Percentiles rank a stretch among this genome's conserved stretches.
Conservation (phyloP, 805 yeast species). For the Candida maesae region DNA sequence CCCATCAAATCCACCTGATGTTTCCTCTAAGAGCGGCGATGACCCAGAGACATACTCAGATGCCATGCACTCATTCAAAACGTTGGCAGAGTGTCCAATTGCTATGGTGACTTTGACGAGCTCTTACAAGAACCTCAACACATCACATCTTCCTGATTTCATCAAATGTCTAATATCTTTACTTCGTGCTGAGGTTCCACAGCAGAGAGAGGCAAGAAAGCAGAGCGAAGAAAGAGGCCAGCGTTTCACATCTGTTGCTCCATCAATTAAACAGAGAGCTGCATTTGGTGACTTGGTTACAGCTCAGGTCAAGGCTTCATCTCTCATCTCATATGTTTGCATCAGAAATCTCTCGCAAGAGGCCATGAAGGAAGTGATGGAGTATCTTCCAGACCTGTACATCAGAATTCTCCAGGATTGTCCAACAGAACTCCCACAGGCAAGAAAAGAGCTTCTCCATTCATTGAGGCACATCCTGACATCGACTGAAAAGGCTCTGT, state of each 20-base stretch:
- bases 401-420: constrained; percentile 88
- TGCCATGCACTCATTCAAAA: constrained; percentile 82
- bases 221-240: constrained; percentile 53
- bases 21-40: constrained; percentile 27
- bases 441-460: constrained; percentile 87
- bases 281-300: constrained; percentile 85
- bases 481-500: constrained; percentile 78
- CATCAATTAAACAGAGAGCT: constrained; percentile 68
- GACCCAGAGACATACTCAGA: constrained; percentile 52
- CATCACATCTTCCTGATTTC: constrained; percentile 66
- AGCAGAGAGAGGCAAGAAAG: constrained; percentile 66
- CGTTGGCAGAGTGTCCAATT: constrained; percentile 94
- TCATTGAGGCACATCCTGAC: constrained; percentile 94
- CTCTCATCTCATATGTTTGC: constrained; percentile 88
- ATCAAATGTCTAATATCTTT: constrained; percentile 79
- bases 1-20: constrained; percentile 36
- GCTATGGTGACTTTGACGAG: constrained; percentile 92
- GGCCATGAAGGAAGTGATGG: constrained; percentile 50
- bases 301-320: constrained; percentile 95
- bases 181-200: constrained; percentile 73
- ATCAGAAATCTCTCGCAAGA: constrained; percentile 78
- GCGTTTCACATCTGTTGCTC: constrained; percentile 66
- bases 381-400: constrained; percentile 80
- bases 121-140: constrained; percentile 73
- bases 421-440: constrained; percentile 87